Evolutionary conservation across 2,329 filamentous ascomycete genomes (phyloP).

Genomic region (Camptophora hylomeconis): DNA sequence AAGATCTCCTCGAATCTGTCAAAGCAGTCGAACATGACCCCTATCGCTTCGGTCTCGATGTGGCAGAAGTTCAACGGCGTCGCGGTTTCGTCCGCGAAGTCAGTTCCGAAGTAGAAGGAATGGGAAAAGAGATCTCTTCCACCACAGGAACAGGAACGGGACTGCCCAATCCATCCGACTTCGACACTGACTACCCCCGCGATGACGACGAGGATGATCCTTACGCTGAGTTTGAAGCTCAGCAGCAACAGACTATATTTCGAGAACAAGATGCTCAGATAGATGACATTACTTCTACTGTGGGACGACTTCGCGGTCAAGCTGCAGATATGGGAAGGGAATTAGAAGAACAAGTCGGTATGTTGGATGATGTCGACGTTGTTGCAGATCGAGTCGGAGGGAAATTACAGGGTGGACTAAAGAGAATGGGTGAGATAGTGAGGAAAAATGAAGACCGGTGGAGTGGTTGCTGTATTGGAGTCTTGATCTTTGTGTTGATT

Average conservation of each 20-base stretch:
- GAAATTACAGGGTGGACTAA: slow-evolving; percentile 72
- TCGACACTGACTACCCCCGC: slow-evolving; percentile 35
- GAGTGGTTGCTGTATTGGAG: slow-evolving; percentile 12
- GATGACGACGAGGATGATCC: slow-evolving; percentile 43
- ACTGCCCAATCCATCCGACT: slow-evolving; percentile 48
- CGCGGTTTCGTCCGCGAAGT: slow-evolving; percentile 77
- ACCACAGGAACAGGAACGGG: slow-evolving; percentile 30
- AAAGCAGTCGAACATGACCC: slow-evolving; percentile 78
- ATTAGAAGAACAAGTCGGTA: slow-evolving; percentile 83
- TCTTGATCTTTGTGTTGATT: slow-evolving; percentile 35
- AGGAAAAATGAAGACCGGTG: slow-evolving; percentile 69
- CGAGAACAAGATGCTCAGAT: slow-evolving; percentile 86
- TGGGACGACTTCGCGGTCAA: slow-evolving; percentile 79
- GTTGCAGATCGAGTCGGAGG: slow-evolving; percentile 79
- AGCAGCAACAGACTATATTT: slow-evolving; percentile 85
- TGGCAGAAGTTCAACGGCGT: slow-evolving; percentile 68
- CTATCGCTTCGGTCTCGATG: slow-evolving; percentile 71
- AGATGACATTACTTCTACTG: slow-evolving; percentile 83
- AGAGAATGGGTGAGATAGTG: slow-evolving; percentile 74
- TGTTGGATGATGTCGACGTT: slow-evolving; percentile 74
- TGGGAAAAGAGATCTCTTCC: slow-evolving; percentile 68
- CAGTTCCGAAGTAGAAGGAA: slow-evolving; percentile 76
- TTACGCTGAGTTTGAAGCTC: slow-evolving; percentile 76
- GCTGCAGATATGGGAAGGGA: slow-evolving; percentile 94
- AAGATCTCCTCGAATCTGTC: slow-evolving; percentile 78